These are phyloP conservation scores for Dactylellina parvicollis DNA, from an alignment of 2,329 filamentous ascomycete genomes.

Conservation along the genomic window DNA sequence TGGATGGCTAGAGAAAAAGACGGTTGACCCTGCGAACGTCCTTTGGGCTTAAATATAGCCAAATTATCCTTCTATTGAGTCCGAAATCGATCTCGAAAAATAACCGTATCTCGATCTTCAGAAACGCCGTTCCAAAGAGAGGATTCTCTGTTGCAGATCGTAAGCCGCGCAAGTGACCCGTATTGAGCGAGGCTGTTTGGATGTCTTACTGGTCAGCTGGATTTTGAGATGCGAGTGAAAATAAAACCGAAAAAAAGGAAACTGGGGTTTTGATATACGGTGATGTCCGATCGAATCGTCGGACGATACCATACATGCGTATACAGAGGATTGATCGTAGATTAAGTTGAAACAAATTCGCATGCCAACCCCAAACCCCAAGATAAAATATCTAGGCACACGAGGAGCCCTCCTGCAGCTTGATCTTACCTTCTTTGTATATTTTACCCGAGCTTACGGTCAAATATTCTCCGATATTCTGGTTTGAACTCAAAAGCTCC, in stretches of 20 bases:
- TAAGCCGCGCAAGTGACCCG: neutral
- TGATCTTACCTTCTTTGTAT: slow-evolving; percentile 9
- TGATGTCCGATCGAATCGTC: neutral
- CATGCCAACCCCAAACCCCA: neutral
- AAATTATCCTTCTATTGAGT: neutral
- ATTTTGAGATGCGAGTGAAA: neutral
- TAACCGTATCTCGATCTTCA: neutral
- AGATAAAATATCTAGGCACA: neutral
- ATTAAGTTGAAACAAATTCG: slow-evolving; percentile 7
- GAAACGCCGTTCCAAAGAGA: neutral
- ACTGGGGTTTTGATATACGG: too few species aligned
- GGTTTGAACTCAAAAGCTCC: neutral
- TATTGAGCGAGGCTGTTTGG: slow-evolving; percentile 4
- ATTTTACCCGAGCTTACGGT: slow-evolving; percentile 7
- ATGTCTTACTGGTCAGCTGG: neutral
- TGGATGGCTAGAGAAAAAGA: neutral
- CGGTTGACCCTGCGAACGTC: neutral
- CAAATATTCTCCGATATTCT: slow-evolving; percentile 9
- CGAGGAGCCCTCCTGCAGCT: neutral
- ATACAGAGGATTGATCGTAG: neutral
- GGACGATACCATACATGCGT: neutral
- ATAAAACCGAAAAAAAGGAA: slow-evolving; percentile 1
- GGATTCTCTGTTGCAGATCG: neutral
- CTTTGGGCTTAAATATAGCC: neutral
- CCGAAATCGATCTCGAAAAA: too few species aligned